phyloP scores from a whole-genome alignment of 1,139 yeast species.

The Yamadazyma conglobata region DNA sequence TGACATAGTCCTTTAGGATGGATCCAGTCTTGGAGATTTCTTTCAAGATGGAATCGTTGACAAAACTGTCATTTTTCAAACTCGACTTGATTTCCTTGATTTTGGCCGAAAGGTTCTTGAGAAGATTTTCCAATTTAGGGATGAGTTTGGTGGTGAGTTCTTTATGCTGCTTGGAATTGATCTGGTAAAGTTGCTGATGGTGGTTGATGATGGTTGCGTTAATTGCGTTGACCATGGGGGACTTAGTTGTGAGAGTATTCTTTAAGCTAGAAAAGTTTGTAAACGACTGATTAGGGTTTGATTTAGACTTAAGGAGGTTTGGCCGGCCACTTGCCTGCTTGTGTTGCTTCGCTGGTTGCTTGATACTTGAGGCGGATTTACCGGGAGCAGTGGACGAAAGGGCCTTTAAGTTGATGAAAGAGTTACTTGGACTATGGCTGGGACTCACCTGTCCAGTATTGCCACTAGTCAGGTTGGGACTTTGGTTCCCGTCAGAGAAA shows the following conservation, averaged over 20 bases:
- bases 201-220: slow-evolving; percentile 37
- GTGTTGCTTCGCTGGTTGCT: neutral
- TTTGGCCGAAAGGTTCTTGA: slow-evolving; percentile 35
- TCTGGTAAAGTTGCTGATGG: slow-evolving; percentile 29
- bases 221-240: slow-evolving; percentile 25
- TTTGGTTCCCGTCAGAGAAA: too few species aligned
- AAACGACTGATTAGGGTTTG: slow-evolving; percentile 16
- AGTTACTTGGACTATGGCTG: too few species aligned
- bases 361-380: too few species aligned
- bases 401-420: too few species aligned
- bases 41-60: slow-evolving; percentile 32
- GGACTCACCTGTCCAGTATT: too few species aligned
- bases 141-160: slow-evolving; percentile 34
- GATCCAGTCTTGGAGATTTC: slow-evolving; percentile 43
- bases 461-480: too few species aligned
- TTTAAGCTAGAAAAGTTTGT: slow-evolving; percentile 2
- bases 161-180: slow-evolving; percentile 28
- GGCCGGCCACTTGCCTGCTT: slow-evolving; percentile 20
- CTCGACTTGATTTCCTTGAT: slow-evolving; percentile 44
- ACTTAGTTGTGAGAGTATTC: slow-evolving; percentile 3
- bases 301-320: slow-evolving; percentile 30
- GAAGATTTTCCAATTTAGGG: slow-evolving; percentile 37
- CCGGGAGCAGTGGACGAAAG: too few species aligned
- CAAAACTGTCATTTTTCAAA: slow-evolving; percentile 43
- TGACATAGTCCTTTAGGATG: slow-evolving; percentile 28